Evolutionary conservation across 1,284 basidiomycete genomes (phyloP).

Genomic region (Cryptococcus amylolentus): DNA sequence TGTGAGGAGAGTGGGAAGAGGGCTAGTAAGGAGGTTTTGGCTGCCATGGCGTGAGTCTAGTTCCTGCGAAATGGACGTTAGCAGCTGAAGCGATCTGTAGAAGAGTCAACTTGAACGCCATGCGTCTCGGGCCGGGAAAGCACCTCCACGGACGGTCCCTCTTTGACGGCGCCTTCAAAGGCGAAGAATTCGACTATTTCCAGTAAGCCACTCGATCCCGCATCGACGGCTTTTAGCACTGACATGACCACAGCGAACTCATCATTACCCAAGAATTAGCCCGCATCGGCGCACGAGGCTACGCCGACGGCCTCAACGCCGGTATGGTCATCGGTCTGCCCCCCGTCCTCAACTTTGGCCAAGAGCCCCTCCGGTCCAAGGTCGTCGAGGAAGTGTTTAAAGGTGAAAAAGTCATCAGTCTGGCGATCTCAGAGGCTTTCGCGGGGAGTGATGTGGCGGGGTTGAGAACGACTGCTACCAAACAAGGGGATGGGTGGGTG

Average conservation of each 20-base stretch:
- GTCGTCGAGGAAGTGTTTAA: conserved; percentile 75
- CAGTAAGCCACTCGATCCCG: conserved; percentile 25
- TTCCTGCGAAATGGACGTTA: not conserved
- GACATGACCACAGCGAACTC: conserved; percentile 52
- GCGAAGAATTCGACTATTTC: conserved; percentile 82
- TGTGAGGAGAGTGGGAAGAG: conserved; percentile 74
- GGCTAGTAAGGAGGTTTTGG: conserved; percentile 48
- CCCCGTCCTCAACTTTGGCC: conserved; percentile 58
- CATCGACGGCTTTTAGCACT: not conserved
- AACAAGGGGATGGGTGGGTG: conserved; percentile 77
- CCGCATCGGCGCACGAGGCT: conserved; percentile 74
- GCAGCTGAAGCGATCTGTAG: conserved; percentile 43
- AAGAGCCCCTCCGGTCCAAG: conserved; percentile 55
- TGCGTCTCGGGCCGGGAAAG: conserved; percentile 75
- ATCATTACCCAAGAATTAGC: conserved; percentile 82
- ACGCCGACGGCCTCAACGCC: conserved; percentile 70
- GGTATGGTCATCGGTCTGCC: conserved; percentile 71
- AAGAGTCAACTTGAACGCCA: conserved; percentile 71
- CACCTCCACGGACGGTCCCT: conserved; percentile 78
- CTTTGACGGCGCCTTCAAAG: conserved; percentile 75
- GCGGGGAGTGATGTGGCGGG: conserved; percentile 88
- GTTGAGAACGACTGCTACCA: conserved; percentile 73
- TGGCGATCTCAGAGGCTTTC: conserved; percentile 87
- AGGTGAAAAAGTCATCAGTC: conserved; percentile 58
- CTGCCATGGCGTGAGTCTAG: conserved; percentile 45